Percentiles rank a stretch among this genome's conserved stretches.
These are phyloP conservation scores for Oryza officinalis DNA, from an alignment of 176 grass and related monocot genomes.

Conservation along the genomic window DNA sequence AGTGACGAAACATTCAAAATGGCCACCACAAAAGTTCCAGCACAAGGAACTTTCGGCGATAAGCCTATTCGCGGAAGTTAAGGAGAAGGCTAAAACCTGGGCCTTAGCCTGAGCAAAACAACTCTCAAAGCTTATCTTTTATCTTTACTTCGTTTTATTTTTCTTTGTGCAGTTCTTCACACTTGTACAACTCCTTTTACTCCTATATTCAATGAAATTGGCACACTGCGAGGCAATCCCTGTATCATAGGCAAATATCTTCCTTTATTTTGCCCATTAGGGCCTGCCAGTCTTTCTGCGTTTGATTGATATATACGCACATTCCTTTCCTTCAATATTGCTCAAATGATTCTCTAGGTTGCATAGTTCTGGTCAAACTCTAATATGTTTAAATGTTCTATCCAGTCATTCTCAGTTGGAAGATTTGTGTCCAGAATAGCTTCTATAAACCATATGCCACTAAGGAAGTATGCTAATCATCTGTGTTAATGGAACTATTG, in stretches of 20 bases:
- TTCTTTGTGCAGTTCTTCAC: too few relatives aligned
- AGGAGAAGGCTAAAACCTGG: too few relatives aligned
- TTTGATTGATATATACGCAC: neutral
- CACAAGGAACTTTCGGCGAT: too few relatives aligned
- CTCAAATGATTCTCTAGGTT: neutral
- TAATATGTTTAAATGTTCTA: neutral
- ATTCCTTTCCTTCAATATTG: neutral
- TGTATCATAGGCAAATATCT: neutral
- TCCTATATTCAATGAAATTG: too few relatives aligned
- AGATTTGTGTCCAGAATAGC: neutral
- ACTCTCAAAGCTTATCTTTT: too few relatives aligned
- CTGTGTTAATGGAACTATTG: neutral
- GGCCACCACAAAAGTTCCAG: too few relatives aligned
- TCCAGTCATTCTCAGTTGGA: neutral
- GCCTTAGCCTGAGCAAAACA: too few relatives aligned
- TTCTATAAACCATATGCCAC: neutral
- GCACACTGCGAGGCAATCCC: neutral
- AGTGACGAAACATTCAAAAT: too few relatives aligned
- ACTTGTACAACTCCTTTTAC: too few relatives aligned
- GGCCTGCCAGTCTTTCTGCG: neutral
- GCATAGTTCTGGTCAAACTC: constrained; percentile 2
- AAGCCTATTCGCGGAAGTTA: too few relatives aligned
- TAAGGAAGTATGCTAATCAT: neutral
- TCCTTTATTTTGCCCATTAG: neutral
- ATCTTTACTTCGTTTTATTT: too few relatives aligned